These are phyloP conservation scores for Phialophora chinensis DNA, from an alignment of 2,329 filamentous ascomycete genomes.

Conservation along the genomic window DNA sequence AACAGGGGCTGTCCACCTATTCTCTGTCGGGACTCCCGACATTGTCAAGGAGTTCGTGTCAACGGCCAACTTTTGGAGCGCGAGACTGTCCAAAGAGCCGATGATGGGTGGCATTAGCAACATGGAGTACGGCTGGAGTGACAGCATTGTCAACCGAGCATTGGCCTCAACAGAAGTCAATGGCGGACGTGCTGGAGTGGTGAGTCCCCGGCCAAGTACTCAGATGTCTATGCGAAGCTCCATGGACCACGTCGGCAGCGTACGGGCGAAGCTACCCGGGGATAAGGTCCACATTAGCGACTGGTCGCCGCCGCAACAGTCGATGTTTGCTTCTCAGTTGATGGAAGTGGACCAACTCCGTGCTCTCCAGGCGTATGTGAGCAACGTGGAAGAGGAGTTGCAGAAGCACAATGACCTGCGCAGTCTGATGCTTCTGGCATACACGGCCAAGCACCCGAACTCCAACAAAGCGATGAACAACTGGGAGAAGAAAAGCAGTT, in stretches of 20 bases:
- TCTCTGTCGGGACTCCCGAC: constrained; percentile 94
- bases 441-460: constrained; percentile 83
- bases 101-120: constrained; percentile 92
- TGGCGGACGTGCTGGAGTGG: constrained; percentile 43
- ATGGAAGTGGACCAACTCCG: constrained; percentile 81
- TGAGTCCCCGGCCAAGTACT: constrained; percentile 59
- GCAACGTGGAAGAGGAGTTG: constrained; percentile 83
- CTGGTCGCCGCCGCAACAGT: constrained; percentile 88
- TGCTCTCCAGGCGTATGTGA: constrained; percentile 77
- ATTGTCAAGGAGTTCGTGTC: constrained; percentile 93
- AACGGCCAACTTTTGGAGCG: constrained; percentile 97
- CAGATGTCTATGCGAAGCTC: constrained; percentile 69
- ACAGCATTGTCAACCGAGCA: constrained; percentile 79
- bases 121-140: constrained; percentile 96
- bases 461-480: constrained; percentile 86
- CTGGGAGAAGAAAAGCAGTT: constrained; percentile 95
- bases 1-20: constrained; percentile 93
- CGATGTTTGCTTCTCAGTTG: constrained; percentile 81
- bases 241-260: constrained; percentile 67
- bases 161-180: constrained; percentile 62
- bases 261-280: constrained; percentile 74
- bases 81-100: constrained; percentile 89
- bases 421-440: constrained; percentile 84
- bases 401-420: constrained; percentile 86
- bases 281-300: constrained; percentile 84